Conservation (phyloP, 2,329 filamentous ascomycete species). For the Elsinoe necatrix region DNA sequence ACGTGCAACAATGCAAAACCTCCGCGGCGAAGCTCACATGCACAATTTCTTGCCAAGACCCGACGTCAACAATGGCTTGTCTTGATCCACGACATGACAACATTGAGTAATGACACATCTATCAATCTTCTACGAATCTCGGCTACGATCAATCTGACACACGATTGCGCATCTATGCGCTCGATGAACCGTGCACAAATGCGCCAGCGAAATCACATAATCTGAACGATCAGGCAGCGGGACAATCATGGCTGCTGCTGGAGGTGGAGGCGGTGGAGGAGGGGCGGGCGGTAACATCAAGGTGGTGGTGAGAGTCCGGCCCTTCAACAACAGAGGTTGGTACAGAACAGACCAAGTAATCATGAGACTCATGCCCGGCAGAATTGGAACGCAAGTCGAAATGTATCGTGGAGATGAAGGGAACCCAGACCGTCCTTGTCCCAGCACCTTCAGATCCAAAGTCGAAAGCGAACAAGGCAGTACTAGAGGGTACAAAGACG, state of each 20-base stretch:
- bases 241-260: conserved; percentile 1
- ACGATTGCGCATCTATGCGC: background rate
- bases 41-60: conserved; percentile 5
- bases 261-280: conserved; percentile 16
- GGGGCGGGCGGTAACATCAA: conserved; percentile 78
- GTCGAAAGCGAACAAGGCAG: conserved; percentile 59
- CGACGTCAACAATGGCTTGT: conserved; percentile 9
- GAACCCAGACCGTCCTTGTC: conserved; percentile 75
- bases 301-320: conserved; percentile 93
- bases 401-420: conserved; percentile 98
- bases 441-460: conserved; percentile 54
- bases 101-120: background rate
- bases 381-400: conserved; percentile 84
- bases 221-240: background rate
- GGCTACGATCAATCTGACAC: background rate
- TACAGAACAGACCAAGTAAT: background rate
- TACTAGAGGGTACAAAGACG: conserved; percentile 60
- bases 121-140: background rate
- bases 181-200: background rate
- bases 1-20: background rate
- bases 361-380: conserved; percentile 32
- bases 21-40: conserved; percentile 10
- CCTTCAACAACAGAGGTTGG: conserved; percentile 89
- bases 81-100: background rate
- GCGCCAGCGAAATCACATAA: background rate